Evolutionary conservation across 1,139 yeast species (phyloP).

Genomic region (Zhuliangozyma parablackwelliae): DNA sequence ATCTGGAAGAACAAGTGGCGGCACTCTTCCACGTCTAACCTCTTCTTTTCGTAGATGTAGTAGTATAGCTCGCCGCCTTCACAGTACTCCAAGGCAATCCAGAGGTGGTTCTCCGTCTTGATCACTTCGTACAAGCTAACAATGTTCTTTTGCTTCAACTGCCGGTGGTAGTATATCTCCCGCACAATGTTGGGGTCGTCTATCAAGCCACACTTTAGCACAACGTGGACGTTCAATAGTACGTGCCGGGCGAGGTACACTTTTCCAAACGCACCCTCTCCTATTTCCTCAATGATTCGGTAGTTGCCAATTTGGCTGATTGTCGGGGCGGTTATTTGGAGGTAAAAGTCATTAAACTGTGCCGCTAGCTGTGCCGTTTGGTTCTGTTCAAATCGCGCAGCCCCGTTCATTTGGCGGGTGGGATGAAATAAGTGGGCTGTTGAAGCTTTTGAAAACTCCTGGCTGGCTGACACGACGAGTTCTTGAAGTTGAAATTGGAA

Average conservation of each 20-base stretch:
- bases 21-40: constrained; percentile 53
- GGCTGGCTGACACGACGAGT: no score
- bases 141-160: constrained; percentile 78
- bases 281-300: constrained; percentile 63
- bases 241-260: constrained; percentile 81
- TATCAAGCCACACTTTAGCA: constrained; percentile 78
- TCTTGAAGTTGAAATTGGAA: no score
- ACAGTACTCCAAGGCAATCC: constrained; percentile 89
- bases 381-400: constrained; percentile 20
- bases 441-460: no score
- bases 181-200: constrained; percentile 86
- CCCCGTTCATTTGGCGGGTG: constrained; percentile 3
- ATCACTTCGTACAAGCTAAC: constrained; percentile 84
- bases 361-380: constrained; percentile 50
- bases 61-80: constrained; percentile 84
- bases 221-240: constrained; percentile 70
- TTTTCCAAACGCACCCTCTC: constrained; percentile 90
- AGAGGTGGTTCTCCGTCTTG: constrained; percentile 71
- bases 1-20: constrained; percentile 70
- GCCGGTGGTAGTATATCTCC: constrained; percentile 85
- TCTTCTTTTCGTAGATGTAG: constrained; percentile 54
- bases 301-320: constrained; percentile 74
- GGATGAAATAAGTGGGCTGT: no score
- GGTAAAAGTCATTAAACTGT: constrained; percentile 59
- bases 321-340: constrained; percentile 49